Conservation (phyloP, 768 basidiomycete genomes). For the Harrya chromipes region DNA sequence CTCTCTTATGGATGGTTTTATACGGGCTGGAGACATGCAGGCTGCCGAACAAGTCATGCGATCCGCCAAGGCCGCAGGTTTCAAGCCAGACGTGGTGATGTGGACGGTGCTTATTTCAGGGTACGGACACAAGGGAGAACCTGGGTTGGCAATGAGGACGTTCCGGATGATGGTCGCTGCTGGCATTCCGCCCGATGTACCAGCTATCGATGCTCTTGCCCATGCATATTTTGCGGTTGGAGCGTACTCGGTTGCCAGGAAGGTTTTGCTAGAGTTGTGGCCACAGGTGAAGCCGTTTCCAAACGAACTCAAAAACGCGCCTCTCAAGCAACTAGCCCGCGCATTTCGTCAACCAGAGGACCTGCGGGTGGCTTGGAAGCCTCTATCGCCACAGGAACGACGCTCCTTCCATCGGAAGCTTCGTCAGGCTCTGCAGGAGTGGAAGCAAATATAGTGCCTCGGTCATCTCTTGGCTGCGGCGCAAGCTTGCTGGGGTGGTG, state of each 20-base stretch:
- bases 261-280: constrained; percentile 62
- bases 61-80: constrained; percentile 45
- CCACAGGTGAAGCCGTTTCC: constrained; percentile 61
- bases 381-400: constrained; percentile 32
- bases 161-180: constrained; percentile 63
- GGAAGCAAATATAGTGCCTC: constrained; percentile 15
- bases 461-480: background rate
- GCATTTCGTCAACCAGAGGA: constrained; percentile 40
- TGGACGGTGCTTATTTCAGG: constrained; percentile 78
- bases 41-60: constrained; percentile 56
- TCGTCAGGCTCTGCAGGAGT: constrained; percentile 24
- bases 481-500: background rate
- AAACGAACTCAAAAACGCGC: constrained; percentile 38
- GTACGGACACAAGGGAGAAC: constrained; percentile 57
- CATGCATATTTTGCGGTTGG: constrained; percentile 64
- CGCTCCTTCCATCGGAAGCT: constrained; percentile 40
- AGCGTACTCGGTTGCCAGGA: constrained; percentile 47
- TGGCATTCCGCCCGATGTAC: constrained; percentile 66
- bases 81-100: constrained; percentile 61
- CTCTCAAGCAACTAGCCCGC: constrained; percentile 44
- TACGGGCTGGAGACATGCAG: constrained; percentile 53
- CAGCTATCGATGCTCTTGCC: constrained; percentile 66
- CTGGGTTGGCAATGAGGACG: constrained; percentile 47
- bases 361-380: constrained; percentile 11
- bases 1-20: constrained; percentile 76